A percentile compares a stretch with the other conserved stretches of the same genome.
Conservation (phyloP, 2,329 filamentous ascomycete genomes). For the Lecanosticta acicola region DNA sequence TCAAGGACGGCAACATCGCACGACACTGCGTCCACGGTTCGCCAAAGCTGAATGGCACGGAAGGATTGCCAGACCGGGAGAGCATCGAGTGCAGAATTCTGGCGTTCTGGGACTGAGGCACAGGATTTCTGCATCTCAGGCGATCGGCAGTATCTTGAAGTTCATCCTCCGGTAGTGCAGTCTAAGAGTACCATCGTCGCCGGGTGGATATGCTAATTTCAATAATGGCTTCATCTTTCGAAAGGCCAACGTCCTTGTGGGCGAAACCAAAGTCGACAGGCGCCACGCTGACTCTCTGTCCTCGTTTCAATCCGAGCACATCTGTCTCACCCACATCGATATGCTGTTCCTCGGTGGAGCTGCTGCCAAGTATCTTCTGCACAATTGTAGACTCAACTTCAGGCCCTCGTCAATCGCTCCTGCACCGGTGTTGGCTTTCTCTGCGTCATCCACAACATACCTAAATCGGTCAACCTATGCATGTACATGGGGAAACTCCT, state of each 20-base stretch:
- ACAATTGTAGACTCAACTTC: conserved; percentile 15
- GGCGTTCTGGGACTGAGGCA: conserved; percentile 12
- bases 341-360: conserved; percentile 4
- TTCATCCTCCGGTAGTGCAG: conserved; percentile 20
- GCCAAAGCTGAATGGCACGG: conserved; percentile 10
- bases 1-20: conserved; percentile 4
- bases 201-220: conserved; percentile 10
- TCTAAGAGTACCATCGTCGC: conserved; percentile 10
- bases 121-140: too few species aligned
- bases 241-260: conserved; percentile 15
- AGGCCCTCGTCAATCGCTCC: conserved; percentile 8
- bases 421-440: conserved; percentile 4
- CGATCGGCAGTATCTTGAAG: conserved; percentile 13
- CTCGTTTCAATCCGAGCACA: conserved; percentile 11
- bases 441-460: conserved; percentile 5
- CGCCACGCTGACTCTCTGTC: conserved; percentile 11
- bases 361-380: conserved; percentile 8
- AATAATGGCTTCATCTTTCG: conserved; percentile 16
- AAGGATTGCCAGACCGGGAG: conserved; percentile 7
- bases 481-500: conserved; percentile 13
- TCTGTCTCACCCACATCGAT: conserved; percentile 9
- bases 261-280: conserved; percentile 19
- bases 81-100: conserved; percentile 13
- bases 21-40: conserved; percentile 12
- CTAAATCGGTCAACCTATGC: conserved; percentile 17